Base-by-base conservation (phyloP, 257 asterid species). In the Nicotiana paniculata region DNA sequence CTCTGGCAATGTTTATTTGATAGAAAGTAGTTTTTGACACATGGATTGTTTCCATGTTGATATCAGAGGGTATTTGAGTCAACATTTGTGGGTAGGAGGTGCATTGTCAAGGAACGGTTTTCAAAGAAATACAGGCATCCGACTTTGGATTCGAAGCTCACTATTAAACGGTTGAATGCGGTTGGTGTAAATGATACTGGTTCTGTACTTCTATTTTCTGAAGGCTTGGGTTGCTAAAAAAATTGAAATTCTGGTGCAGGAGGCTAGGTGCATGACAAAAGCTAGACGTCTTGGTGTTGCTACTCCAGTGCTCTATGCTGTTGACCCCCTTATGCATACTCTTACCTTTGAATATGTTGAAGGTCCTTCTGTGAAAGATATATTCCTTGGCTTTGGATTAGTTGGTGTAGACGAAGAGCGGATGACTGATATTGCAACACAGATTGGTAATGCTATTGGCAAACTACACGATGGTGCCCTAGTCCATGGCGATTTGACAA, bases 401-500 rank as follows among this genome's bases (percentile, higher is more conserved):
- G 65, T 78, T 11, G 98, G 98, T 64, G 85, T 91, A 70, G 88
- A 83, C 81, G 93, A 90, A 84, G 97, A 93, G 61, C 87, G 80
- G 46, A 84, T 95, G 82, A 83, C 89, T 79, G 97, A 92, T 88
- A 91, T 95, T 77, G 97, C 99, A 15, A 83, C 86, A 62, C 99
- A 92, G 88, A 91, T 95, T 78, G 99, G 99, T 70, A 85, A 85
- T 82, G 92, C 98, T 11, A 88, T 93, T 85, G 99, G 93, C 33
- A 95, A 92, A 83, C 62, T 95, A 74, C 98, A 95, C 57, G 99
- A 95, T 82, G 99, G 99, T 83, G 98, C 98, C 68, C 90, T 95
- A 55, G 78, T 95, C 84, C 99, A 95, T 82, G 98, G 99, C 78
- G 99, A 95, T 91, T 88, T 95, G 88, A 95, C 99, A n/a, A 95